Conservation (phyloP, 331 rosid species). For the Acacia concinna region DNA sequence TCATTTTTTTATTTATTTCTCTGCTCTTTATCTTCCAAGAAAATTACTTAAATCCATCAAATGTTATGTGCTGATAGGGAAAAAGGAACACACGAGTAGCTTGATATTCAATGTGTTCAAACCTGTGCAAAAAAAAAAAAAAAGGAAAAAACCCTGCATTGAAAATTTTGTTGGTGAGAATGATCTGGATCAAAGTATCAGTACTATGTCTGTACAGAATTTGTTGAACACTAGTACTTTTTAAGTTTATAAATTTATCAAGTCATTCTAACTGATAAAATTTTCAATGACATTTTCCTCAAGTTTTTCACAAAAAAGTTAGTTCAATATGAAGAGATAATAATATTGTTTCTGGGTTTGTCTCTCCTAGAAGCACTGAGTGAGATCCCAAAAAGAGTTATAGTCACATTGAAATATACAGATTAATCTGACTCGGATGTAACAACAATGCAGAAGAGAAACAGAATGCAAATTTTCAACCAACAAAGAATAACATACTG, state of each 20-base stretch:
- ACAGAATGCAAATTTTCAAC: conserved; percentile 10
- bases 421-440: conserved; percentile 3
- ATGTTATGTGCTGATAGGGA: background rate
- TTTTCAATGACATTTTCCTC: no score
- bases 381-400: background rate
- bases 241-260: no score
- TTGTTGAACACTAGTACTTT: no score
- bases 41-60: background rate
- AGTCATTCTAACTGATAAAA: no score
- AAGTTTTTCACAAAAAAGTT: background rate
- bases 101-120: background rate
- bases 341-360: background rate
- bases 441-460: conserved; percentile 42
- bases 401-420: background rate
- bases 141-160: no score
- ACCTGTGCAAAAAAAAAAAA: background rate
- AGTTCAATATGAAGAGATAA: background rate
- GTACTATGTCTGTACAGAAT: no score
- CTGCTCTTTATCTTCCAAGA: background rate
- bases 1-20: background rate
- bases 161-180: no score
- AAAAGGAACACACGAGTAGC: background rate
- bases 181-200: no score
- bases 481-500: conserved; percentile 69
- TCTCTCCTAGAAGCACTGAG: background rate